Percentiles rank a stretch among this genome's conserved stretches.
Evolutionary conservation across 2,329 filamentous ascomycete genomes (phyloP).

Genomic region (Cordyceps cicadae): DNA sequence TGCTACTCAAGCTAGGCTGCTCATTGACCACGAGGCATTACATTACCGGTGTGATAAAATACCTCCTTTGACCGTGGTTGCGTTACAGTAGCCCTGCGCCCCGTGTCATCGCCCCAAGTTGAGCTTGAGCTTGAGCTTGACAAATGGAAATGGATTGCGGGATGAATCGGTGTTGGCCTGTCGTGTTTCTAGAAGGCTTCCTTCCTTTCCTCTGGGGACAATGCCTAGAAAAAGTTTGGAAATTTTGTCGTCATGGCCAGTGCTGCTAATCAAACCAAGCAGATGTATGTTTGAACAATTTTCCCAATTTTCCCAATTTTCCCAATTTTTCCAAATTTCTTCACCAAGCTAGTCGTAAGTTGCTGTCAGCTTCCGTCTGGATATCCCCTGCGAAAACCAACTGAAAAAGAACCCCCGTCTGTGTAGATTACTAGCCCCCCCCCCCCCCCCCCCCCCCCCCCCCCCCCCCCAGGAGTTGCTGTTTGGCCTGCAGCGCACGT

Average conservation of each 20-base stretch:
- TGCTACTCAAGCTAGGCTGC: neutral
- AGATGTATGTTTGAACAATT: neutral
- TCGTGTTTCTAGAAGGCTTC: conserved; percentile 9
- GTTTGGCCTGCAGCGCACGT: neutral
- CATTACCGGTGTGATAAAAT: no score
- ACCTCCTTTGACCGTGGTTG: no score
- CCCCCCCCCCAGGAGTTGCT: no score
- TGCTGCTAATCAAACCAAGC: conserved; percentile 1
- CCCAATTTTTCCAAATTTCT: neutral
- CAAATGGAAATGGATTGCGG: conserved; percentile 6
- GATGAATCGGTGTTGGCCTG: neutral
- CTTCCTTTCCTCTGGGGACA: no score
- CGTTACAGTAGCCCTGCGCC: neutral
- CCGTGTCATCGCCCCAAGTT: no score
- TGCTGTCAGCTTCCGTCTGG: neutral
- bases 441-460: no score
- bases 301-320: neutral
- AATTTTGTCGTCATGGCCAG: neutral
- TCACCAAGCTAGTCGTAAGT: neutral
- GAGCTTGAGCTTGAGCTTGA: neutral
- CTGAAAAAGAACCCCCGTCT: neutral
- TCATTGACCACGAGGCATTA: neutral
- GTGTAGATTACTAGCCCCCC: no score
- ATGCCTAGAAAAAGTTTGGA: neutral
- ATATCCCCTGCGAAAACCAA: neutral